Evolutionary conservation across 805 yeast species (phyloP), one percentile per base, ranked within the genome.

Genomic region (Cyberlindnera sargentensis): DNA sequence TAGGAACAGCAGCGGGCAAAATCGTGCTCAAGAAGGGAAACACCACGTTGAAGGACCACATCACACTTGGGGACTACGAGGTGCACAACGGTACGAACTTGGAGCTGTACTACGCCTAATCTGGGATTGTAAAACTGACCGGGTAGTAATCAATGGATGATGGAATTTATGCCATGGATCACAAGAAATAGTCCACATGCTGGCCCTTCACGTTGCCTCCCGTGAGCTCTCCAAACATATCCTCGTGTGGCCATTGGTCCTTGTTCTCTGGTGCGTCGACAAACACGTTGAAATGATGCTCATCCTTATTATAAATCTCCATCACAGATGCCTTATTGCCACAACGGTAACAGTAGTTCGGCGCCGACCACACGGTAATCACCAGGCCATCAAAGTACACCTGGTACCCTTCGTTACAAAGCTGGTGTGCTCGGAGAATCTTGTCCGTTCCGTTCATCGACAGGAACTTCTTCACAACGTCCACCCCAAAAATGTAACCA

Each of bases 361-460:
- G 99, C 0, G 99, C 99, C 1, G 93, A 82, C 99, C 99, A 93
- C 6, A 93, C 98, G 0, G 99, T 93, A 32, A 95, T 82, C 37
- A 95, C 86, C 49, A 84, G 74, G 3, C 96, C 97, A 44, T 80
- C 79, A 76, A 95, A 93, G 57, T 90, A 81, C 42, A 87, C 81
- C 51, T 91, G 96, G 58, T 80, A 93, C 1, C 99, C 99, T 57
- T 91, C 96, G 57, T 93, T 93, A 61, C 99, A 95, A 34, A 93
- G 70, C 62, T 93, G 99, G 61, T 93, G 99, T 0, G 99, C 99
- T 36, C 99, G 68, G 37, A 89, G 75, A 42, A 93, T 82, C 60
- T 86, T 91, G 29, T 77, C 80, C 73, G 89, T 80, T 31, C 75
- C 69, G 62, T 93, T 93, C 47, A 84, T 75, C 43, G 77, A 75